Evolutionary conservation across 371 early-diverging fungal genomes (phyloP), one percentile per base, ranked within the genome.

Genomic region (Lichtheimia hyalospora): DNA sequence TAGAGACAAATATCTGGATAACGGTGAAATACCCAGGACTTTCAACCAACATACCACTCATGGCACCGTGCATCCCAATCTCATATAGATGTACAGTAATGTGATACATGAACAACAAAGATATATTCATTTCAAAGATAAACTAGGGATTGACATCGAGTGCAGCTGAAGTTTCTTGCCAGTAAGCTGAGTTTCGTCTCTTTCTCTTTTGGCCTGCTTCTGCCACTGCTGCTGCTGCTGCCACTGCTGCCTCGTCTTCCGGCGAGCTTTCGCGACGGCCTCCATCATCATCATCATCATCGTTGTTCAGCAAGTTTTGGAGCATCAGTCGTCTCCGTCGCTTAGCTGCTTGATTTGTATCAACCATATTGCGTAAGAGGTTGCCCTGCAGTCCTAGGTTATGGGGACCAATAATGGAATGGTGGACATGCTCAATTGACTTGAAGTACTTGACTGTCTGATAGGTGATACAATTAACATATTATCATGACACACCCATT

Each of bases 361-460:
- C 74, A 6, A 71, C 66, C 78, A 78, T 78, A 15, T 74, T 74
- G 14, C 78, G 58, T 54, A 77, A 46, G 15, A 73, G 53, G 42
- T 76, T 76, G n/a, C 89, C 89, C 68, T 87, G 85, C 50, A 90
- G 71, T 34, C 89, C 88, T 42, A 90, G 81, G 68, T 88, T 87
- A 57, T 90, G 88, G 24, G 81, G 73, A 20, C 91, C 91, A 60
- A 90, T 85, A 52, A 90, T 77, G 60, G 87, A 83, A 61, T 87
- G 81, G 53, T 91, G 91, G 10, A 91, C 92, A 77, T 89, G 88
- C 66, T 92, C 92, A 57, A 92, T 92, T 57, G 85, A 85, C 74
- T 89, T 91, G 74, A 92, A 92, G 74, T 92, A 92, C 69, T 86
- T 85, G 60, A 92, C 92, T 13, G 92, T 71, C 78, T 92, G 46